Evolutionary conservation across 1,139 yeast species (phyloP).

Genomic region (Magnusiomyces fungicola): DNA sequence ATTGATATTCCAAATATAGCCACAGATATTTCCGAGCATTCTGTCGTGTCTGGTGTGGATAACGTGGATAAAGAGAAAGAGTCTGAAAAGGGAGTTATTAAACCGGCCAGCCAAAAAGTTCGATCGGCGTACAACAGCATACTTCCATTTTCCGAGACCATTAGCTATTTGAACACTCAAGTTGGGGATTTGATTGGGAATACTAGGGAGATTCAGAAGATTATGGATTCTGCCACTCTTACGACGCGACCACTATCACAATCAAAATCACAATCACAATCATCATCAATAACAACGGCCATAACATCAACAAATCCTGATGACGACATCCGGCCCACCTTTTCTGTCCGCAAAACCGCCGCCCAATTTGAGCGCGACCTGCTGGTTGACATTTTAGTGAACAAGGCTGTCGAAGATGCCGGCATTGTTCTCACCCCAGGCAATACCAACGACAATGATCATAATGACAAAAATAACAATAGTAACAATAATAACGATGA

Average conservation of each 20-base stretch:
- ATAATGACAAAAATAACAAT: too few species aligned
- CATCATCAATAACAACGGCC: too few species aligned
- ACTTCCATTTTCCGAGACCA: constrained; percentile 48
- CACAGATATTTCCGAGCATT: neutral
- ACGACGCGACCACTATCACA: neutral
- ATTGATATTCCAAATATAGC: neutral
- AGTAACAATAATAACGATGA: too few species aligned
- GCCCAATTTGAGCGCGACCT: neutral
- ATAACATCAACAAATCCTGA: neutral
- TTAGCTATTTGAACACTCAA: constrained; percentile 40
- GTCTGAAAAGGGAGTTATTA: constrained; percentile 12
- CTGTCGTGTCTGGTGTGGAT: too few species aligned
- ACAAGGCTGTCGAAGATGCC: constrained; percentile 2
- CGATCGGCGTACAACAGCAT: constrained; percentile 35
- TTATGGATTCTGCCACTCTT: neutral
- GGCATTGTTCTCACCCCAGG: too few species aligned
- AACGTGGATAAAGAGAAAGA: neutral
- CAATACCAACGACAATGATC: too few species aligned
- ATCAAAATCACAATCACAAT: neutral
- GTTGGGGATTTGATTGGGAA: constrained; percentile 14
- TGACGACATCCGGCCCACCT: neutral
- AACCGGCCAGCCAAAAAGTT: constrained; percentile 24
- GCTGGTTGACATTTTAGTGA: neutral
- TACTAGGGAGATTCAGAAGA: neutral
- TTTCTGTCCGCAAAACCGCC: neutral